Conservation (phyloP, 768 basidiomycete genomes). For the Lactarius indigo region DNA sequence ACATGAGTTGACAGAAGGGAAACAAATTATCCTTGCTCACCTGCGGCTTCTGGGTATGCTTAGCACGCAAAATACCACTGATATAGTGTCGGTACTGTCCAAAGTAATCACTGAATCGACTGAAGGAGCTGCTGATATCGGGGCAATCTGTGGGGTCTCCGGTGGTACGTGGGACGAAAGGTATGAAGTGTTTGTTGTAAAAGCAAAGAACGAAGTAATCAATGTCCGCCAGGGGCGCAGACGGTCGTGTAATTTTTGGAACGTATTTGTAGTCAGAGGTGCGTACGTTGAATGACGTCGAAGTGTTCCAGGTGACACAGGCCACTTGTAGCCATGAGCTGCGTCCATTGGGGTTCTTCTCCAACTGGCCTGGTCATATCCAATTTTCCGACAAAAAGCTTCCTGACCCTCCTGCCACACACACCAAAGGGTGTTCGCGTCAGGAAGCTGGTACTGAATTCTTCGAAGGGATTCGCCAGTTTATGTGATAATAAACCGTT, state of each 20-base stretch:
- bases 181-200: no score
- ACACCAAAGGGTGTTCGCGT: no score
- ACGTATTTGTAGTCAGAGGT: no score
- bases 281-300: no score
- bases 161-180: no score
- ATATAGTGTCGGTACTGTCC: neutral
- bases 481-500: neutral
- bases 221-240: no score
- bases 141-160: no score
- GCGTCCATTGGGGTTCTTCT: neutral
- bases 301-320: no score
- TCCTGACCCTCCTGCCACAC: neutral
- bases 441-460: neutral
- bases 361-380: neutral
- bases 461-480: neutral
- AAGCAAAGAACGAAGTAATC: no score
- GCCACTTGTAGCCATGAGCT: neutral
- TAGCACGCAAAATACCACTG: conserved; percentile 52
- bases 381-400: neutral
- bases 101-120: conserved; percentile 46
- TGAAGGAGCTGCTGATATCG: conserved; percentile 43
- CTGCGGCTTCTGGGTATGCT: conserved; percentile 71
- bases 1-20: neutral
- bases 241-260: no score
- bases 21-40: neutral